A percentile compares a stretch with the other conserved stretches of the same genome.
Evolutionary conservation across 139 green algal genomes (phyloP).

Genomic region (Pleodorina starrii): DNA sequence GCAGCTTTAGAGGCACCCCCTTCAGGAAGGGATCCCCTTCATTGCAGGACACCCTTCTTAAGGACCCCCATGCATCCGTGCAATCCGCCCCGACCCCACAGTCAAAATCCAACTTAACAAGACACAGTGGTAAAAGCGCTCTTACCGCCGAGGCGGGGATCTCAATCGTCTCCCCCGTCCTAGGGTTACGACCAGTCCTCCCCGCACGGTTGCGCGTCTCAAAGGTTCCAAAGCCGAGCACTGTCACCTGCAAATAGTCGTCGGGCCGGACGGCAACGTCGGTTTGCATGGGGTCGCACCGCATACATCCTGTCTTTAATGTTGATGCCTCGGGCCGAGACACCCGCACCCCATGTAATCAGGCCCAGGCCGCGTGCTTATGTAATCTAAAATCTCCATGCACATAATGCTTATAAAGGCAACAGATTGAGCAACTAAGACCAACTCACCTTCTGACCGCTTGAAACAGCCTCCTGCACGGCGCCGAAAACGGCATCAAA

Average conservation of each 20-base stretch:
- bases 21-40: neutral
- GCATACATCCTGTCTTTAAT: neutral
- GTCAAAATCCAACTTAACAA: neutral
- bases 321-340: neutral
- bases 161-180: neutral
- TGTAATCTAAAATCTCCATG: neutral
- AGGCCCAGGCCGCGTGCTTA: neutral
- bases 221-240: slow-evolving; percentile 24
- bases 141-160: slow-evolving; percentile 7
- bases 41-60: neutral
- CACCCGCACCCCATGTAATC: neutral
- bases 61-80: neutral
- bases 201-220: neutral
- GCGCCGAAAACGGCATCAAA: neutral
- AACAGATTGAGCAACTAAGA: neutral
- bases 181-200: slow-evolving; percentile 2
- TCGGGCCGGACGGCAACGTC: too few relatives aligned
- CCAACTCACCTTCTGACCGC: neutral
- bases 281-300: neutral
- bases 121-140: neutral
- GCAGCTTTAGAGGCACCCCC: neutral
- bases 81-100: neutral
- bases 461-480: neutral
- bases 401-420: neutral
- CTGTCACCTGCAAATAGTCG: neutral